These are phyloP conservation scores for Cenchrus americanus DNA, from an alignment of 176 grass and related monocot genomes.

Conservation along the genomic window DNA sequence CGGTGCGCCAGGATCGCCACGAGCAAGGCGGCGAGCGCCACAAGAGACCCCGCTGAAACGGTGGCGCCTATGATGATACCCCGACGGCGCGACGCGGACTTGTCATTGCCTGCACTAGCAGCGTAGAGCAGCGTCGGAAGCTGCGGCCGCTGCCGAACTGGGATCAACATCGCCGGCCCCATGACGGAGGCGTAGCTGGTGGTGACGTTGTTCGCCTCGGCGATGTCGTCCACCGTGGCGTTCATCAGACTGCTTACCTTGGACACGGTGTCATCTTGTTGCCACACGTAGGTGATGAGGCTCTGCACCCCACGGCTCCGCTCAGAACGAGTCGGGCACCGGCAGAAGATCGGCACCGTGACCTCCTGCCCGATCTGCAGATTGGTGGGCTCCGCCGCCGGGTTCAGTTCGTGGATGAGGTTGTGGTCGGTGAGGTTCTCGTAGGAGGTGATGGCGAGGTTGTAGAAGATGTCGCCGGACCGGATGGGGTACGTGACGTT, in stretches of 20 bases:
- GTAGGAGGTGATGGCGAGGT: slow-evolving; percentile 37
- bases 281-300: slow-evolving; percentile 64
- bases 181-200: slow-evolving; percentile 28
- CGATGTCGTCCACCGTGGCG: slow-evolving; percentile 8
- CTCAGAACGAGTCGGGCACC: slow-evolving; percentile 45
- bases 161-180: slow-evolving; percentile 50
- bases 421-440: slow-evolving; percentile 52
- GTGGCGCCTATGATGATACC: slow-evolving; percentile 7
- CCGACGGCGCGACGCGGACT: neutral
- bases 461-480: slow-evolving; percentile 44
- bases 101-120: neutral
- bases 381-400: neutral
- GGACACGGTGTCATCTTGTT: slow-evolving; percentile 35
- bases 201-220: slow-evolving; percentile 44
- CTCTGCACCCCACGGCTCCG: neutral
- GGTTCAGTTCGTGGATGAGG: slow-evolving; percentile 42
- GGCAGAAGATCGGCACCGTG: slow-evolving; percentile 58
- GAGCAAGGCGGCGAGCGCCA: slow-evolving; percentile 35
- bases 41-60: slow-evolving; percentile 30
- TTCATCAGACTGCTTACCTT: slow-evolving; percentile 50
- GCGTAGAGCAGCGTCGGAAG: slow-evolving; percentile 33
- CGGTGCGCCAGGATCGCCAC: slow-evolving; percentile 34
- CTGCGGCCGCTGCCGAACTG: slow-evolving; percentile 47
- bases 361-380: slow-evolving; percentile 37
- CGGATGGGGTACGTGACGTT: slow-evolving; percentile 61